Evolutionary conservation across 2,329 filamentous ascomycete species (phyloP).

Genomic region (Pestalotiopsis sp.): DNA sequence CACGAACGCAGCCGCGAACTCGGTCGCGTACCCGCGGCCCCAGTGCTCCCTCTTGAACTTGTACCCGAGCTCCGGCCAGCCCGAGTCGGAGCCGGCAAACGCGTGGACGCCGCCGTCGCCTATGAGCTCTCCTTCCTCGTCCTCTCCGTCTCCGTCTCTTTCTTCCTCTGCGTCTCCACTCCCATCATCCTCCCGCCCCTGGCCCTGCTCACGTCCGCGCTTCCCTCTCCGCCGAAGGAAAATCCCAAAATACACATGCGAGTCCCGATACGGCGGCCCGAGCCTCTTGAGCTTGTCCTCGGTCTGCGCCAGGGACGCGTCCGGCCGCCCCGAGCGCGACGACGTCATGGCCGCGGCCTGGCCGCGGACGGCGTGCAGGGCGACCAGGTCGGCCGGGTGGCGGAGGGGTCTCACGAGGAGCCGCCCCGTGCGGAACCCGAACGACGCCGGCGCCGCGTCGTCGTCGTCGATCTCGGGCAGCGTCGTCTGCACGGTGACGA

Average conservation of each 20-base stretch:
- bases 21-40: constrained; percentile 13
- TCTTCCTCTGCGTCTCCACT: too few species aligned
- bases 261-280: neutral
- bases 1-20: constrained; percentile 9
- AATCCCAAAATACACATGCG: constrained; percentile 8
- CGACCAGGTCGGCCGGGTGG: neutral
- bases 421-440: neutral
- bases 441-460: neutral
- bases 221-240: neutral
- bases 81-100: constrained; percentile 6
- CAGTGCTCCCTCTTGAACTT: constrained; percentile 14
- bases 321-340: neutral
- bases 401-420: neutral
- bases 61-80: constrained; percentile 16
- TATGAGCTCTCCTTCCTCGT: constrained; percentile 43
- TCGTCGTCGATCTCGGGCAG: neutral
- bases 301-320: constrained; percentile 2
- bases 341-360: constrained; percentile 7
- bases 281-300: constrained; percentile 2
- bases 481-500: neutral
- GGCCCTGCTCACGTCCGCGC: too few species aligned
- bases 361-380: neutral
- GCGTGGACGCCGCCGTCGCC: constrained; percentile 36
- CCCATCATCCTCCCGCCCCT: too few species aligned
- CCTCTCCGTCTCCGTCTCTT: constrained; percentile 18